Evolutionary conservation across 495 filamentous ascomycete species (phyloP), one percentile per base, ranked within the genome.

Genomic region (Talaromyces borbonicus): DNA sequence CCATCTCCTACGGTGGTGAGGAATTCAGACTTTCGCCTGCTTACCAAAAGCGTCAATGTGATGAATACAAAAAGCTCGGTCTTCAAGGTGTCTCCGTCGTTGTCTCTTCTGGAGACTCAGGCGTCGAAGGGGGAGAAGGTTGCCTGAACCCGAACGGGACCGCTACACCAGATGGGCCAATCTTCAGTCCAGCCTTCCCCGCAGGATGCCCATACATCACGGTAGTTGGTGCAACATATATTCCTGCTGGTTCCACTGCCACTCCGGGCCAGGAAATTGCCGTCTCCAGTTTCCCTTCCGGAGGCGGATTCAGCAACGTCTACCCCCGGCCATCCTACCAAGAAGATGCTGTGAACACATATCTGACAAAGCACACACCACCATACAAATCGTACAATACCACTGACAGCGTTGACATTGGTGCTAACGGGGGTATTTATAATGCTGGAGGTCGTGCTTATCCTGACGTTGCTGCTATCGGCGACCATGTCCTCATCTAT

Each of bases 231-330:
- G 70, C 63, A 12, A 75, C 73, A 8, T 56, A 68, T 16, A 58
- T 79, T 15, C 58, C 62, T 0, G 20, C 52, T 5, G 59, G 58
- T 1, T 68, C 65, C 36, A 52, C 44, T n/a, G 52, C 66, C 37
- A 57, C 52, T 14, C 53, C 53, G 22, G 56, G 64, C 39, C 58
- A 73, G 51, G 59, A 74, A 49, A 59, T 64, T 43, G 52, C 72
- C 52, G 53, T 67, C 38, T 49, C 60, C 16, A 52, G 74, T 43
- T 69, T 76, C 61, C 60, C 61, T n/a, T 78, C 74, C 8, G 80
- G 80, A 15, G 80, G 81, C 25, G 81, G 80, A 6, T 86, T 86
- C 62, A 79, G 73, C 50, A 84, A 85, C 55, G 67, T 84, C 56
- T 87, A 80, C 60, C 54, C 64, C 14, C 58, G 68, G 8, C 79